Conservation (phyloP, 805 yeast genomes). For the Candida stauntonica region DNA sequence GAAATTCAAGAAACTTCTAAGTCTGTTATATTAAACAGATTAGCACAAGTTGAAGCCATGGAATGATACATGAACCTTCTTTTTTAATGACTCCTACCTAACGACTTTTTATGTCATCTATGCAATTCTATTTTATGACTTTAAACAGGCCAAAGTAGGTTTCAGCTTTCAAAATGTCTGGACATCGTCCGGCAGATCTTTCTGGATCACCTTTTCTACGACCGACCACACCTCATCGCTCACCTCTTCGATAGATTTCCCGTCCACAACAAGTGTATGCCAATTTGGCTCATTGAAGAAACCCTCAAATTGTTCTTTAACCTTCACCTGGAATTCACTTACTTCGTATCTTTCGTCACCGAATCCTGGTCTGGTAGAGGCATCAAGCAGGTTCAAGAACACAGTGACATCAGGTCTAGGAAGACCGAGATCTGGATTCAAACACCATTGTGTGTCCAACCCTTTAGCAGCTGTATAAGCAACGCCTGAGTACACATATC, state of each 20-base stretch:
- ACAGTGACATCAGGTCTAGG: conserved; percentile 83
- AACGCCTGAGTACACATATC: conserved; percentile 90
- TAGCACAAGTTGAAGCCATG: conserved; percentile 58
- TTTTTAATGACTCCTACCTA: background rate
- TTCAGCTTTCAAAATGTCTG: conserved; percentile 6
- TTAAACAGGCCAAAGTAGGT: background rate
- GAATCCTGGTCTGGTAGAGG: conserved; percentile 62
- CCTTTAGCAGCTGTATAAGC: conserved; percentile 91
- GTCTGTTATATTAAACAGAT: conserved; percentile 55
- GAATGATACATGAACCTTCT: conserved; percentile 33
- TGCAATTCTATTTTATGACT: background rate
- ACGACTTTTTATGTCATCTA: background rate
- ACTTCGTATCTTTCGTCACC: conserved; percentile 94
- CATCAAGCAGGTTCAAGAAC: conserved; percentile 60
- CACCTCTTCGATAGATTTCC: conserved; percentile 53
- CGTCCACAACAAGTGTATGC: conserved; percentile 56
- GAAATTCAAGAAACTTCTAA: conserved; percentile 86
- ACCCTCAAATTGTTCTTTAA: conserved; percentile 52
- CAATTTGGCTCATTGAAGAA: conserved; percentile 39
- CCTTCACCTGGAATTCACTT: conserved; percentile 66
- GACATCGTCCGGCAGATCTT: conserved; percentile 10
- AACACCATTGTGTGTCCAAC: conserved; percentile 71
- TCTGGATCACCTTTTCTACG: conserved; percentile 16
- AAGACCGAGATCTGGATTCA: conserved; percentile 74
- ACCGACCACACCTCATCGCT: conserved; percentile 38